A percentile compares a stretch with the other conserved stretches of the same genome.
Evolutionary conservation across 2,329 filamentous ascomycete genomes (phyloP).

Genomic region (Xylaria sp.): DNA sequence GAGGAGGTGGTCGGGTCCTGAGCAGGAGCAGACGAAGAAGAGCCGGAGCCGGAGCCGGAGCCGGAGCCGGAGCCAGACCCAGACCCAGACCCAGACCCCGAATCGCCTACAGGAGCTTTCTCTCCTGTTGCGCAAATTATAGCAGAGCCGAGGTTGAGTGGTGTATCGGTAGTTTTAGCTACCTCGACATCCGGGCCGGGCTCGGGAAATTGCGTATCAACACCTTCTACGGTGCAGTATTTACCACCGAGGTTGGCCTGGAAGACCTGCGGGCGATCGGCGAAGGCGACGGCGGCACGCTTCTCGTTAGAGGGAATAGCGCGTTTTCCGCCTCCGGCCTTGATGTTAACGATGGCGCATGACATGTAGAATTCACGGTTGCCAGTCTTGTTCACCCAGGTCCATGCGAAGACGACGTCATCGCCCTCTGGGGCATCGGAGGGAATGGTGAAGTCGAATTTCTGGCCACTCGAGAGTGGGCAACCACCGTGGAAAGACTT

Average conservation of each 20-base stretch:
- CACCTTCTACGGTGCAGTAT: slow-evolving; percentile 67
- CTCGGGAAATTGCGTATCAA: slow-evolving; percentile 71
- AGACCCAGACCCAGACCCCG: slow-evolving; percentile 43
- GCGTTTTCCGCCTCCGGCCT: slow-evolving; percentile 49
- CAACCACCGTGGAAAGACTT: slow-evolving; percentile 49
- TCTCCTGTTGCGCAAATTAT: slow-evolving; percentile 45
- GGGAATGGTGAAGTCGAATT: slow-evolving; percentile 74
- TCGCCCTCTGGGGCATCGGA: slow-evolving; percentile 64
- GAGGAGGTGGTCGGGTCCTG: slow-evolving; percentile 33
- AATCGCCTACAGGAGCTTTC: slow-evolving; percentile 36
- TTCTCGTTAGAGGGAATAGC: slow-evolving; percentile 40
- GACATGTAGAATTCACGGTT: slow-evolving; percentile 92
- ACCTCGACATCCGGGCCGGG: slow-evolving; percentile 66
- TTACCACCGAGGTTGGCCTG: slow-evolving; percentile 72
- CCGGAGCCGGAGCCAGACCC: slow-evolving; percentile 47
- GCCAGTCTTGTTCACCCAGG: slow-evolving; percentile 79
- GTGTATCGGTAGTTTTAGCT: too few relatives aligned
- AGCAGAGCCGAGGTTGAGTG: slow-evolving; percentile 53
- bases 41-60: slow-evolving; percentile 43
- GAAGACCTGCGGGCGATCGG: slow-evolving; percentile 72
- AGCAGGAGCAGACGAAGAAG: slow-evolving; percentile 38
- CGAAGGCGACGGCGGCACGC: slow-evolving; percentile 56
- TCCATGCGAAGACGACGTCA: slow-evolving; percentile 78
- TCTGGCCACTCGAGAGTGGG: slow-evolving; percentile 56
- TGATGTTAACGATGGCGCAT: slow-evolving; percentile 76